Evolutionary conservation across 208 protist species (phyloP).

Genomic region (Acanthamoeba royreba): DNA sequence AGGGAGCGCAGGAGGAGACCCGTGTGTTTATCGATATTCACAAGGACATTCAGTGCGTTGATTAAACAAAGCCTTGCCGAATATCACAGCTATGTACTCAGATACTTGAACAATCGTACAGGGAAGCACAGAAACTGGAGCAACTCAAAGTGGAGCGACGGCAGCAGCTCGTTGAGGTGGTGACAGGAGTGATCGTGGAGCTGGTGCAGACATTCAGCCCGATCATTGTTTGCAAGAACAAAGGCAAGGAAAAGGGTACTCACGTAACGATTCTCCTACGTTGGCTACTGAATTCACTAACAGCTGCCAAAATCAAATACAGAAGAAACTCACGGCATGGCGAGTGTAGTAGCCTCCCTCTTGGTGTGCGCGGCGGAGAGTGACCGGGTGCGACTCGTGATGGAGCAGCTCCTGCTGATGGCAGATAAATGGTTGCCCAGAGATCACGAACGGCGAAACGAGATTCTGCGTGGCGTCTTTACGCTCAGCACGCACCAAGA

Average conservation of each 20-base stretch:
- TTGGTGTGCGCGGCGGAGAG: background rate
- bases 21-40: slow-evolving; percentile 21
- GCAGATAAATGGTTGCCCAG: background rate
- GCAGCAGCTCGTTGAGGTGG: slow-evolving; percentile 3
- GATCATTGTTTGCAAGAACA: background rate
- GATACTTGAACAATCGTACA: background rate
- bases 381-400: background rate
- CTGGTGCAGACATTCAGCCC: background rate
- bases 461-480: background rate
- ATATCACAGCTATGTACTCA: no score
- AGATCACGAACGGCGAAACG: background rate
- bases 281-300: no score
- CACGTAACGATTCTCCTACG: no score
- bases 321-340: background rate
- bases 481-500: background rate
- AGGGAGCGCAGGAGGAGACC: background rate
- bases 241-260: background rate
- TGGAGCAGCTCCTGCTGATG: slow-evolving; percentile 34
- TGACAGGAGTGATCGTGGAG: background rate
- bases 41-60: background rate
- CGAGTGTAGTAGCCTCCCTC: background rate
- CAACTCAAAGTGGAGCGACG: background rate
- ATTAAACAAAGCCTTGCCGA: background rate
- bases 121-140: background rate
- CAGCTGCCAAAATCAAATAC: background rate